Conservation (phyloP, 2,329 filamentous ascomycete genomes). For the Exophiala calicioides region DNA sequence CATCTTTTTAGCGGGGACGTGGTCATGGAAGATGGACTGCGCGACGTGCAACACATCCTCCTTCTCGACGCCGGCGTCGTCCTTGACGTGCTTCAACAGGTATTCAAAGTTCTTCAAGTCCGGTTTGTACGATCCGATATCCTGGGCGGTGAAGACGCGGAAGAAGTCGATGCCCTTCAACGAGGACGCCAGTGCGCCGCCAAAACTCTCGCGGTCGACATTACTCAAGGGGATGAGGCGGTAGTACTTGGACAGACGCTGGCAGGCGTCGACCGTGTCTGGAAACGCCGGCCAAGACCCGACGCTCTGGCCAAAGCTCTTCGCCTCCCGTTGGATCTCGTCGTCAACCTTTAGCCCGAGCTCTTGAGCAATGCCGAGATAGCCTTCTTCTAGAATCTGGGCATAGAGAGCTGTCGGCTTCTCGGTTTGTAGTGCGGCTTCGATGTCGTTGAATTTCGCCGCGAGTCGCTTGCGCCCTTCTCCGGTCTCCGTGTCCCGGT, state of each 20-base stretch:
- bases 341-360: conserved; percentile 9
- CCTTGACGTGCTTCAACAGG: conserved; percentile 57
- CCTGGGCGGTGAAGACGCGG: conserved; percentile 67
- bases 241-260: conserved; percentile 51
- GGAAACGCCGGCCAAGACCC: conserved; percentile 58
- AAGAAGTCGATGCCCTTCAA: conserved; percentile 61
- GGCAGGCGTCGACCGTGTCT: conserved; percentile 58
- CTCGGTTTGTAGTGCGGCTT: conserved; percentile 51
- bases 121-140: conserved; percentile 73
- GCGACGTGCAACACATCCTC: conserved; percentile 66
- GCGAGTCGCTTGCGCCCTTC: conserved; percentile 10
- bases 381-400: conserved; percentile 50
- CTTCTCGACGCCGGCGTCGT: conserved; percentile 58
- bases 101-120: conserved; percentile 65
- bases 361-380: conserved; percentile 10
- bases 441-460: conserved; percentile 41
- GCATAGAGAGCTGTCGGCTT: conserved; percentile 62
- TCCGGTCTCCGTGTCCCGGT: conserved; percentile 9
- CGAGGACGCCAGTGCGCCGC: conserved; percentile 47
- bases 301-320: conserved; percentile 51
- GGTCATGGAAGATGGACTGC: conserved; percentile 67
- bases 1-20: conserved; percentile 62
- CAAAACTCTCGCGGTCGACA: conserved; percentile 56
- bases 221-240: conserved; percentile 61
- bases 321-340: conserved; percentile 37